Percentiles rank a stretch among this genome's conserved stretches.
Evolutionary conservation across 1,139 yeast genomes (phyloP).

Genomic region (Geotrichum klebahnii): DNA sequence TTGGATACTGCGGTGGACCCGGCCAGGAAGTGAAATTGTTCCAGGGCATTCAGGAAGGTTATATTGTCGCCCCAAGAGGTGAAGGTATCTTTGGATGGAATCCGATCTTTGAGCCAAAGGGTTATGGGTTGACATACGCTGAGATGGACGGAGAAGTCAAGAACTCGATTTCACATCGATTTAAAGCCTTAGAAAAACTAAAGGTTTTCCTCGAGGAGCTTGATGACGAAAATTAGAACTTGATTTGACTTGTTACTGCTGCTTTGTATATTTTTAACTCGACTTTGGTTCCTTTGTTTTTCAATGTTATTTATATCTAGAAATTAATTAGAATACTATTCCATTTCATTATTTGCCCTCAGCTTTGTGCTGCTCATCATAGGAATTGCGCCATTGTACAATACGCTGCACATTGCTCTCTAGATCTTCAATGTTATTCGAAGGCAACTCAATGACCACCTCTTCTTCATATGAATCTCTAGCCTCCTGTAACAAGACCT

Average conservation of each 20-base stretch:
- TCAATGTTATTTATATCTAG: neutral
- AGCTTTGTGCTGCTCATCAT: constrained; percentile 43
- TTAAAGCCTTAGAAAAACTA: constrained; percentile 70
- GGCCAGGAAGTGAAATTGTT: constrained; percentile 66
- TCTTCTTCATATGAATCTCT: constrained; percentile 72
- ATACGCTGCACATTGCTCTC: constrained; percentile 77
- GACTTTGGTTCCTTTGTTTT: no score
- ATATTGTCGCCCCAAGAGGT: constrained; percentile 73
- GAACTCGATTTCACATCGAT: constrained; percentile 83
- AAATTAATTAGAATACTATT: neutral
- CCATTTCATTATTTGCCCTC: neutral
- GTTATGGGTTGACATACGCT: constrained; percentile 68
- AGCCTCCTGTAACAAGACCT: constrained; percentile 83
- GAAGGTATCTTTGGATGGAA: constrained; percentile 91
- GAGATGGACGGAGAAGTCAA: constrained; percentile 76
- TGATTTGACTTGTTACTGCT: neutral
- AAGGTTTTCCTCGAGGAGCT: constrained; percentile 48
- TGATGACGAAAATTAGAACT: neutral
- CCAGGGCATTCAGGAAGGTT: constrained; percentile 81
- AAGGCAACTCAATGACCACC: constrained; percentile 72
- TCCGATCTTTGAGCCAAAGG: constrained; percentile 77
- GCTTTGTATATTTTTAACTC: no score
- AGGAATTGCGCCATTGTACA: constrained; percentile 64
- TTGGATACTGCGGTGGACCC: constrained; percentile 86
- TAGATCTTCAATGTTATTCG: constrained; percentile 70